phyloP scores from a whole-genome alignment of 2,329 filamentous ascomycete species.

The Nigrospora osmanthi region DNA sequence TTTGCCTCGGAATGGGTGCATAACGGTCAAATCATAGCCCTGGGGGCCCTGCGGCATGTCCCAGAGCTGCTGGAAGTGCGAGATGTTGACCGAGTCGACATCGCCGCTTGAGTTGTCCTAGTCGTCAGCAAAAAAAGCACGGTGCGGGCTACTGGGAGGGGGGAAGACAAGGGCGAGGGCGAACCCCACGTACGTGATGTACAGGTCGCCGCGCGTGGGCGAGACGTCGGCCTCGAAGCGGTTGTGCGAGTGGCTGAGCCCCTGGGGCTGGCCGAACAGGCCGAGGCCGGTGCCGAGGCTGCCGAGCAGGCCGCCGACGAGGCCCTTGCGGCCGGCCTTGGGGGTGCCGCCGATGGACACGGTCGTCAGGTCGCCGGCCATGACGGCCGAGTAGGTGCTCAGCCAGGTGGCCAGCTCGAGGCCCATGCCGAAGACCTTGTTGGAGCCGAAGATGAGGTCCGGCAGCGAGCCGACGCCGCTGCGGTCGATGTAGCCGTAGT shows the following conservation, averaged over 20 bases:
- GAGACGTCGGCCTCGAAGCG: conserved; percentile 47
- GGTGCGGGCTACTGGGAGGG: too few relatives aligned
- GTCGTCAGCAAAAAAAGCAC: background rate
- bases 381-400: conserved; percentile 31
- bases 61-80: conserved; percentile 40
- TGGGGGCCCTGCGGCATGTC: conserved; percentile 19
- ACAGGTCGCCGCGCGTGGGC: conserved; percentile 43
- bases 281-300: conserved; percentile 23
- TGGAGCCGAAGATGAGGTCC: conserved; percentile 1
- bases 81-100: conserved; percentile 41
- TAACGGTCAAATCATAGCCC: conserved; percentile 28
- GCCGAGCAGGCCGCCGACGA: conserved; percentile 33
- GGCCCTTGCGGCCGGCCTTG: conserved; percentile 25
- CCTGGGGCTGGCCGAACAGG: conserved; percentile 27
- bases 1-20: conserved; percentile 31
- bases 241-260: conserved; percentile 44
- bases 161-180: conserved; percentile 5
- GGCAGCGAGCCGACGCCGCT: background rate
- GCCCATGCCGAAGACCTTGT: conserved; percentile 36
- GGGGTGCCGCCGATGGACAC: conserved; percentile 43
- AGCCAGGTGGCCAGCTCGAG: conserved; percentile 31
- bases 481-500: conserved; percentile 1
- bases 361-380: conserved; percentile 39
- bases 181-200: conserved; percentile 23
- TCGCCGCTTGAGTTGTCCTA: too few relatives aligned